Evolutionary conservation across 129 eudicot genomes (phyloP).

Genomic region (Flaveria bidentis): DNA sequence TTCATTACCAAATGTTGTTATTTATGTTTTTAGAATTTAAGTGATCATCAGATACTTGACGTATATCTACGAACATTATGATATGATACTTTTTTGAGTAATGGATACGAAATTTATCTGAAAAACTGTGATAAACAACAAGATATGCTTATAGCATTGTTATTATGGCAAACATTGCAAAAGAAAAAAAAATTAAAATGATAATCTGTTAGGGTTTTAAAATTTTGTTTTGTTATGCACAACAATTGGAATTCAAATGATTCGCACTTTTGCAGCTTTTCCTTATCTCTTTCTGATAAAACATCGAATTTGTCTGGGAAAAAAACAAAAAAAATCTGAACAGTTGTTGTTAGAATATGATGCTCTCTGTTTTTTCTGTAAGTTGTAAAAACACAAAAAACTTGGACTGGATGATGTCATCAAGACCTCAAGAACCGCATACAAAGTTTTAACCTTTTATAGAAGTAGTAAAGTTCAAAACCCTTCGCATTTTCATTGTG

Average conservation of each 20-base stretch:
- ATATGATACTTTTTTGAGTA: not conserved
- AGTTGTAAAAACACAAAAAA: no score
- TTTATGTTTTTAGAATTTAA: no score
- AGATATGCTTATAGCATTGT: no score
- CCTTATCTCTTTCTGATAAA: conserved; percentile 21
- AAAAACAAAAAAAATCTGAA: conserved; percentile 22
- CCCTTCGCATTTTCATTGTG: no score
- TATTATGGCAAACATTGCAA: no score
- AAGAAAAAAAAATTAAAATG: no score
- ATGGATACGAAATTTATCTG: no score
- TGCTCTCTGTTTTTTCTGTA: no score
- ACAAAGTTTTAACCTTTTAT: no score
- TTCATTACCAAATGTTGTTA: not conserved
- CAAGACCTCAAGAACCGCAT: no score
- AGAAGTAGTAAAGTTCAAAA: no score
- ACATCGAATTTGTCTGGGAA: conserved; percentile 18
- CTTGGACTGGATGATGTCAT: no score
- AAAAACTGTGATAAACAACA: not conserved
- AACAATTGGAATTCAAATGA: conserved; percentile 29
- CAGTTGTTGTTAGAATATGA: not conserved
- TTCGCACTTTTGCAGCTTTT: conserved; percentile 31
- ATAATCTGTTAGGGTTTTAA: conserved; percentile 16
- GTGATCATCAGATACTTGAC: not conserved
- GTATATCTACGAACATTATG: not conserved
- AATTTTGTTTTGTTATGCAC: not conserved